Conservation (phyloP, 495 filamentous ascomycete species). For the Aspergillus mulundensis region DNA sequence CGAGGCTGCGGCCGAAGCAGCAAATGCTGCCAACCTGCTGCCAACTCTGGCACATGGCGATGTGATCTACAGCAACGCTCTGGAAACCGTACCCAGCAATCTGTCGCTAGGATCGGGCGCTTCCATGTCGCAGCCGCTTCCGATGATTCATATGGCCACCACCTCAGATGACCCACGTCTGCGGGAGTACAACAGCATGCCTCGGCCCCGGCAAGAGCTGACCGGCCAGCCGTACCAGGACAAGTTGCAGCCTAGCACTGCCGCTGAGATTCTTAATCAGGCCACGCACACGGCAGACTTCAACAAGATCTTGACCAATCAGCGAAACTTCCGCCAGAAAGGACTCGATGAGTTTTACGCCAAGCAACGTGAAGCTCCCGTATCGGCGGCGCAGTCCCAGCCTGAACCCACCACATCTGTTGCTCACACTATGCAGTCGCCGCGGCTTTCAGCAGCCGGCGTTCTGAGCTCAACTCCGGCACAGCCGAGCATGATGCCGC, state of each 20-base stretch:
- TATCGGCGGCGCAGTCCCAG: conserved; percentile 46
- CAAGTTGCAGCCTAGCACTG: conserved; percentile 71
- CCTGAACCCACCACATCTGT: conserved; percentile 45
- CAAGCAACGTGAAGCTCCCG: conserved; percentile 68
- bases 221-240: conserved; percentile 88
- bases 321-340: conserved; percentile 68
- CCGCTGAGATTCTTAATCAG: conserved; percentile 81
- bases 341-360: conserved; percentile 75
- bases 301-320: conserved; percentile 74
- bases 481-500: conserved; percentile 34
- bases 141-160: conserved; percentile 78
- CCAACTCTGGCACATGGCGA: conserved; percentile 60
- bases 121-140: conserved; percentile 61
- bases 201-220: conserved; percentile 85
- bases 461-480: conserved; percentile 38
- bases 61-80: conserved; percentile 76
- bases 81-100: conserved; percentile 64
- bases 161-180: conserved; percentile 72
- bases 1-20: conserved; percentile 58
- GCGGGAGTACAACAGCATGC: conserved; percentile 76
- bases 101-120: conserved; percentile 64
- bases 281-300: conserved; percentile 85
- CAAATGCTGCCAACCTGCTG: conserved; percentile 43
- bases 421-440: conserved; percentile 44
- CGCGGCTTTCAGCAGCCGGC: conserved; percentile 35